These are phyloP conservation scores for Cryptococcus sp. DNA, from an alignment of 1,284 basidiomycete genomes.

Conservation along the genomic window DNA sequence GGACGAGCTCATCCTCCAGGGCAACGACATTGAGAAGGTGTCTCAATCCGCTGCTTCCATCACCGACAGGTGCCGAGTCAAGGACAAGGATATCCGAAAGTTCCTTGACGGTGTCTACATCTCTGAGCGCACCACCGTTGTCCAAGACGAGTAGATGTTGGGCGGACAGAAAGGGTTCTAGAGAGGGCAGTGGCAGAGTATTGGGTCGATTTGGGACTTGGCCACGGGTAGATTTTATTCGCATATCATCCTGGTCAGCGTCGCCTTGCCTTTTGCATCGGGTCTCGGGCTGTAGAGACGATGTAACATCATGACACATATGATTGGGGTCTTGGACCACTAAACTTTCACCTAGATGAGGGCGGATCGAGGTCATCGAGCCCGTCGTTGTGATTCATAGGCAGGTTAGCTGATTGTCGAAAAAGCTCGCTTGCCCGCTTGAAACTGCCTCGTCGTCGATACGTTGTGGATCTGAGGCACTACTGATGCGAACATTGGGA, in stretches of 20 bases:
- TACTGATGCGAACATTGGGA: too few relatives aligned
- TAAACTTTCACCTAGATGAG: too few relatives aligned
- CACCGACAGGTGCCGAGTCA: constrained; percentile 89
- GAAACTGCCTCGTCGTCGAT: too few relatives aligned
- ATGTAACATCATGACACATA: constrained; percentile 25
- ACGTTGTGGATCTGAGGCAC: too few relatives aligned
- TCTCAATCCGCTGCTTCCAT: constrained; percentile 96
- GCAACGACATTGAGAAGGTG: constrained; percentile 92
- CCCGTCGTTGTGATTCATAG: too few relatives aligned
- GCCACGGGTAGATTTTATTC: background rate
- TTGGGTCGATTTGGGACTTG: background rate
- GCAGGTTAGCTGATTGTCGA: too few relatives aligned
- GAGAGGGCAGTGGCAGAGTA: background rate
- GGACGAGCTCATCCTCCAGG: constrained; percentile 90
- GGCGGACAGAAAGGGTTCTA: too few relatives aligned
- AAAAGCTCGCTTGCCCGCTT: too few relatives aligned
- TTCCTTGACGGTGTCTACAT: constrained; percentile 67
- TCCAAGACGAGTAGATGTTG: constrained; percentile 31
- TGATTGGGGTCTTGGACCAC: background rate
- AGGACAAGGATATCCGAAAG: constrained; percentile 98
- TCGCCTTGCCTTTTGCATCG: constrained; percentile 1
- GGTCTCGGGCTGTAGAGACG: constrained; percentile 6
- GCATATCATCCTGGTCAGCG: background rate
- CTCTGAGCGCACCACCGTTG: constrained; percentile 45
- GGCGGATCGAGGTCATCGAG: too few relatives aligned